A percentile compares a stretch with the other conserved stretches of the same genome.
These are phyloP conservation scores for Cutaneotrichosporon mucoides DNA, from an alignment of 1,284 basidiomycete species.

Conservation along the genomic window DNA sequence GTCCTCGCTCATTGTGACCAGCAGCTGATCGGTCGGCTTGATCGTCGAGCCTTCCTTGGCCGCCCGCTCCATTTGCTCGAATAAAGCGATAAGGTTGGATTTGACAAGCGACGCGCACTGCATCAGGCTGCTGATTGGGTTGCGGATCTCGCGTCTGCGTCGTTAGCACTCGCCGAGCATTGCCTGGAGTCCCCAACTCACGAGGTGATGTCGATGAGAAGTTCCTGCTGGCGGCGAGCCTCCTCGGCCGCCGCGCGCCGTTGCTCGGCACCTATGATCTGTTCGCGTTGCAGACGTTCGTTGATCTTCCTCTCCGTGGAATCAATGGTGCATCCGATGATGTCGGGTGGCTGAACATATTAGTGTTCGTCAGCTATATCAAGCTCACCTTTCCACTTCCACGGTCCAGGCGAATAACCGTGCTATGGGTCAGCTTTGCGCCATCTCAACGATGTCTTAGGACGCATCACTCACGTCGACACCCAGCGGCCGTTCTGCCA, in stretches of 20 bases:
- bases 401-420: slow-evolving; percentile 38
- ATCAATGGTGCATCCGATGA: slow-evolving; percentile 40
- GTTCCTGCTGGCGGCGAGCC: slow-evolving; percentile 44
- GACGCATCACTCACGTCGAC: not conserved
- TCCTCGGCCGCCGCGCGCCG: slow-evolving; percentile 45
- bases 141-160: slow-evolving; percentile 35
- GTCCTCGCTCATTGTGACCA: slow-evolving; percentile 16
- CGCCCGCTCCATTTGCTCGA: slow-evolving; percentile 30
- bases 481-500: slow-evolving; percentile 35
- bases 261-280: slow-evolving; percentile 43
- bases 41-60: slow-evolving; percentile 1
- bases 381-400: slow-evolving; percentile 19
- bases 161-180: not conserved
- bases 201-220: slow-evolving; percentile 48
- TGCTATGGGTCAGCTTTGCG: slow-evolving; percentile 1
- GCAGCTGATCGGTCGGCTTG: slow-evolving; percentile 15
- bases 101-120: slow-evolving; percentile 45
- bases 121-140: slow-evolving; percentile 19
- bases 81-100: slow-evolving; percentile 36
- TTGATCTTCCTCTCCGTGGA: slow-evolving; percentile 44
- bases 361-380: slow-evolving; percentile 19
- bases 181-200: not conserved
- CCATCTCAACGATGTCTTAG: no score
- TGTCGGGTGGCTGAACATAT: slow-evolving; percentile 25
- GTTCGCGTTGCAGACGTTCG: slow-evolving; percentile 38